A percentile compares a stretch with the other conserved stretches of the same genome.
These are phyloP conservation scores for Cercospora sp. DNA, from an alignment of 2,329 filamentous ascomycete genomes.

Conservation along the genomic window DNA sequence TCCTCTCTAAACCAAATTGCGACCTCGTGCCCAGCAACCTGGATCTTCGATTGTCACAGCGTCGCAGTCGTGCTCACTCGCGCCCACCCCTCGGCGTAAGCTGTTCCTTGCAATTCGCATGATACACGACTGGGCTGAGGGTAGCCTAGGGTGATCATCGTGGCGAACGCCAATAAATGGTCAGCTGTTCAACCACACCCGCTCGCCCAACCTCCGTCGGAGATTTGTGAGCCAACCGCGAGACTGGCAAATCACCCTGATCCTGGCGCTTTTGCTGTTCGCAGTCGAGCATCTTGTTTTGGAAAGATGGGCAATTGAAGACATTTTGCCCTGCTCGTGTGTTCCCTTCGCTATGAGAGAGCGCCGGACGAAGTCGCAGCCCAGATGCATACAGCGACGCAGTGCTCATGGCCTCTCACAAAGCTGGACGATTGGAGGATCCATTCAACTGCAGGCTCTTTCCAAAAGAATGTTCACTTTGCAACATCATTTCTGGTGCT, in stretches of 20 bases:
- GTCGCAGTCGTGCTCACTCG: conserved; percentile 12
- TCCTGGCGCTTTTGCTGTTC: neutral
- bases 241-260: neutral
- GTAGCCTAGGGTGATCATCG: neutral
- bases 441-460: neutral
- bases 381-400: neutral
- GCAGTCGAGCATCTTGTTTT: neutral
- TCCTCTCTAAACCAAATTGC: neutral
- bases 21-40: conserved; percentile 13
- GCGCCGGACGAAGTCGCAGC: neutral
- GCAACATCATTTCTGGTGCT: neutral
- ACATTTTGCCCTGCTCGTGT: neutral
- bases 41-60: conserved; percentile 15
- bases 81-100: neutral
- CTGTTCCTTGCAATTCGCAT: neutral
- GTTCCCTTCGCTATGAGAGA: neutral
- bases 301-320: neutral
- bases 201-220: neutral
- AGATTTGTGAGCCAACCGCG: conserved; percentile 14
- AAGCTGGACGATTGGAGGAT: neutral
- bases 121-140: neutral
- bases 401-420: neutral
- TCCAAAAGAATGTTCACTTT: neutral
- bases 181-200: neutral
- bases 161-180: neutral